Conservation (phyloP, 192 early-diverging fungal species). For the Backusella westeae region DNA sequence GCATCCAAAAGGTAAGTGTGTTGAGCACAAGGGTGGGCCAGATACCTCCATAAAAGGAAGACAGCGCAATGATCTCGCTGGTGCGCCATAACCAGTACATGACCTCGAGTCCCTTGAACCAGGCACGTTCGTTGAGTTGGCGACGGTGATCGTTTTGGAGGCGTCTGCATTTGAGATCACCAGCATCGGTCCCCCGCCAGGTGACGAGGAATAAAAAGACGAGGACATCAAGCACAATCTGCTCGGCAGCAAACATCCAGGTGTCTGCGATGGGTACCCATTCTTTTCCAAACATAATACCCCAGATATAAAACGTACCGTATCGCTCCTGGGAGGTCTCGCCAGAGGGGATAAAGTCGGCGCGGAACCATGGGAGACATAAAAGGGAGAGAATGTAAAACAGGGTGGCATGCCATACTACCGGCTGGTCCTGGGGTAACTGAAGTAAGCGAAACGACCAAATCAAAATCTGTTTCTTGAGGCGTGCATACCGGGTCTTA, state of each 20-base stretch:
- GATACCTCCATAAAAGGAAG: constrained; percentile 33
- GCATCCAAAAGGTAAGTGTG: constrained; percentile 24
- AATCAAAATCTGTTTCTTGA: constrained; percentile 17
- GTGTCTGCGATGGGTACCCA: constrained; percentile 55
- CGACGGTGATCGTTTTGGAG: neutral
- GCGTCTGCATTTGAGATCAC: constrained; percentile 4
- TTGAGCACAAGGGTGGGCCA: constrained; percentile 35
- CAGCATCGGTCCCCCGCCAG: constrained; percentile 16
- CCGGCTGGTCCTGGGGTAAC: constrained; percentile 18
- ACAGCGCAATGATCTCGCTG: constrained; percentile 25
- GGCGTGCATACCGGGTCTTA: neutral
- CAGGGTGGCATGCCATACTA: constrained; percentile 31
- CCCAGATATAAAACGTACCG: constrained; percentile 56
- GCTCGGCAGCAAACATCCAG: constrained; percentile 39
- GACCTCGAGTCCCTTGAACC: constrained; percentile 13
- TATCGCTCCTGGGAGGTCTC: constrained; percentile 27
- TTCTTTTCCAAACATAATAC: constrained; percentile 38
- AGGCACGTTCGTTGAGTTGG: constrained; percentile 7
- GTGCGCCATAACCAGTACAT: constrained; percentile 34
- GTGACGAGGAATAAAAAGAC: constrained; percentile 17
- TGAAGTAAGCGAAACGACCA: constrained; percentile 50
- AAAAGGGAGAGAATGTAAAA: constrained; percentile 47
- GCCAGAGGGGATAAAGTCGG: constrained; percentile 59
- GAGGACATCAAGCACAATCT: constrained; percentile 15
- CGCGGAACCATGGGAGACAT: constrained; percentile 67